Percentiles rank a stretch among this genome's conserved stretches.
phyloP scores from a whole-genome alignment of 176 grass and related monocot species.

The Aegilops bicornis region DNA sequence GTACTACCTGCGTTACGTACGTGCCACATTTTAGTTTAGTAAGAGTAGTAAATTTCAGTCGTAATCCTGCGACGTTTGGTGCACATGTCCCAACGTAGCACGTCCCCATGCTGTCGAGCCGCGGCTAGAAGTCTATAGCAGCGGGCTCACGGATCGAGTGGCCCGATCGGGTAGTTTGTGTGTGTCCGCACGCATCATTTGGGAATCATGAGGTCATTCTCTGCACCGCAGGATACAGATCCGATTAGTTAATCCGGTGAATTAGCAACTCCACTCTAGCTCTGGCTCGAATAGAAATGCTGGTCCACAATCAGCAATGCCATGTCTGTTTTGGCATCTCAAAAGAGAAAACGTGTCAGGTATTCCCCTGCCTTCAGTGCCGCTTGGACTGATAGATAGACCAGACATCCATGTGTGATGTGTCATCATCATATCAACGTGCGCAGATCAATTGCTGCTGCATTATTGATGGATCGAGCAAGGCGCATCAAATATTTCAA shows the following conservation, averaged over 20 bases:
- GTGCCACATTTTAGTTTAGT: no score
- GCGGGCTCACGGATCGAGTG: conserved; percentile 24
- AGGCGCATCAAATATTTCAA: neutral
- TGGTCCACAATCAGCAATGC: no score
- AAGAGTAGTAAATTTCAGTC: neutral
- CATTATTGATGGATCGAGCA: conserved; percentile 24
- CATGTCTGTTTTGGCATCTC: conserved; percentile 5
- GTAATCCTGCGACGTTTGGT: neutral
- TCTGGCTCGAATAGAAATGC: no score
- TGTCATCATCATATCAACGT: conserved; percentile 23
- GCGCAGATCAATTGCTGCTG: neutral
- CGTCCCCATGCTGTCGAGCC: neutral
- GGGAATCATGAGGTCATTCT: conserved; percentile 33
- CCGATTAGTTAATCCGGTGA: neutral
- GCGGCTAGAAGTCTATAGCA: neutral
- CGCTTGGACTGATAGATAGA: conserved; percentile 23
- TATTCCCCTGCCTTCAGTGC: conserved; percentile 54
- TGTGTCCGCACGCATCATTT: conserved; percentile 28
- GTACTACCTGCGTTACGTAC: neutral
- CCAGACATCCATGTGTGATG: neutral
- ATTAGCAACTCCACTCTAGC: neutral
- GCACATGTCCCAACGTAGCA: neutral
- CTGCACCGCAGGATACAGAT: neutral
- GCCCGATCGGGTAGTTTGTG: conserved; percentile 24
- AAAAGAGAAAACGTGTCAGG: conserved; percentile 38